Evolutionary conservation across 768 basidiomycete species (phyloP), one percentile per base, ranked within the genome.

Genomic region (Serendipita sp.): DNA sequence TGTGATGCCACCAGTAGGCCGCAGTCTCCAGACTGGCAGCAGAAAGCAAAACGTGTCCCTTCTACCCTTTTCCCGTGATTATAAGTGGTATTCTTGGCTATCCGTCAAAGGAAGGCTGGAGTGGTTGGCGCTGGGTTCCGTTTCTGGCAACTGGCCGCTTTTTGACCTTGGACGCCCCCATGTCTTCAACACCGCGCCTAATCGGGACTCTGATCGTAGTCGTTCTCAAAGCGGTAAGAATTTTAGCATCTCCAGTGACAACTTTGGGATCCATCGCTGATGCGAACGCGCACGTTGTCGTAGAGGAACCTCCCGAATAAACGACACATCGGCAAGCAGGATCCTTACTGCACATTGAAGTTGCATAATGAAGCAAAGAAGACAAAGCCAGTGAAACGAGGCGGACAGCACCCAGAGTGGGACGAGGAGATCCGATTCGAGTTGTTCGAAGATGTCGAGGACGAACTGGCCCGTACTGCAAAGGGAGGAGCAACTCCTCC

Each of bases 391-490:
- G 86, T 97, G 72, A 94, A 90, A 71, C 86, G 91, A 31, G 96
- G 96, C 58, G 96, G 96, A 17, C 96, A 99, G 72, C 93, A 96
- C 72, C 96, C 96, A 3, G 92, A 92, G 74, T 99, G 96, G 94
- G 96, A 99, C 71, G 93, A 96, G 69, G 96, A 99, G 74, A 78
- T 98, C 69, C 85, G 96, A 44, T 98, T 97, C 73, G 84, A 86
- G 26, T 76, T 99, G 48, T 81, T 78, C 66, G 94, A 97, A 70
- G 90, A 91, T 66, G 73, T 76, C 33, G 78, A 81, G 31, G 81
- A 79, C 66, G 75, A 77, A n/a, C 72, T 77, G 43, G 75, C 78
- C 41, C 74, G 76, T 65, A 74, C 74, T 60, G 73, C 73, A 7
- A 30, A 53, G 11, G 62, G 44, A 41, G 56, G 61, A 13, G 62